Percentiles rank a stretch among this genome's conserved stretches.
These are phyloP conservation scores for Yarrowia alimentaria DNA, from an alignment of 805 yeast species.

Conservation along the genomic window DNA sequence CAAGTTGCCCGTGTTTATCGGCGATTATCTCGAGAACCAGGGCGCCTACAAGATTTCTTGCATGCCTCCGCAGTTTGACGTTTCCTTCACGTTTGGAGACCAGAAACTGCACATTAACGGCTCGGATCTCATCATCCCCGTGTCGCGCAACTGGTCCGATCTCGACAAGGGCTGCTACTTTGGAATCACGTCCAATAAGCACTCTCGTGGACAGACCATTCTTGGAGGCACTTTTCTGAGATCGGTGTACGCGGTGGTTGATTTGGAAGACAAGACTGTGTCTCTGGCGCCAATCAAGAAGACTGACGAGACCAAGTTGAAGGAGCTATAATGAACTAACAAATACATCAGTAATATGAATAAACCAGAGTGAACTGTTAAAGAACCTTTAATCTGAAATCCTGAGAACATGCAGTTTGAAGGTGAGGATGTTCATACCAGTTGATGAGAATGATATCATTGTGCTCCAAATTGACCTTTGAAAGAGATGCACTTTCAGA, in stretches of 20 bases:
- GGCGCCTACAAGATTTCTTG: constrained; percentile 4
- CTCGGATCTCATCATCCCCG: constrained; percentile 7
- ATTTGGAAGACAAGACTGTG: constrained; percentile 8
- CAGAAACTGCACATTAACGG: constrained; percentile 7
- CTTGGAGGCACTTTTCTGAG: constrained; percentile 2
- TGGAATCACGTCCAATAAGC: constrained; percentile 6
- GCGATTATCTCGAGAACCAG: constrained; percentile 1
- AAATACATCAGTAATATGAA: not conserved
- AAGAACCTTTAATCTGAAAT: too few species aligned
- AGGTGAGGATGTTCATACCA: too few species aligned
- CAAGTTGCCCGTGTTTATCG: constrained; percentile 7
- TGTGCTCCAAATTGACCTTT: too few species aligned
- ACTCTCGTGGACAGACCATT: not conserved
- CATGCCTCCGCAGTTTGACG: constrained; percentile 14
- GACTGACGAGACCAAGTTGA: not conserved
- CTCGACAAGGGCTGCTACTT: constrained; percentile 15
- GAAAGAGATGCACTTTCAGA: too few species aligned
- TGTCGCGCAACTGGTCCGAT: constrained; percentile 16
- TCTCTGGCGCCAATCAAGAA: constrained; percentile 9
- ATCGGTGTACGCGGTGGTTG: constrained; percentile 3
- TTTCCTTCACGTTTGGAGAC: constrained; percentile 18
- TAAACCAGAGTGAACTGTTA: too few species aligned
- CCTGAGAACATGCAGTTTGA: too few species aligned
- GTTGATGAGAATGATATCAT: too few species aligned
- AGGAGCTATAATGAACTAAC: constrained; percentile 3